phyloP scores from a whole-genome alignment of 2,329 filamentous ascomycete species.

The Neoscytalidium dimidiatum region DNA sequence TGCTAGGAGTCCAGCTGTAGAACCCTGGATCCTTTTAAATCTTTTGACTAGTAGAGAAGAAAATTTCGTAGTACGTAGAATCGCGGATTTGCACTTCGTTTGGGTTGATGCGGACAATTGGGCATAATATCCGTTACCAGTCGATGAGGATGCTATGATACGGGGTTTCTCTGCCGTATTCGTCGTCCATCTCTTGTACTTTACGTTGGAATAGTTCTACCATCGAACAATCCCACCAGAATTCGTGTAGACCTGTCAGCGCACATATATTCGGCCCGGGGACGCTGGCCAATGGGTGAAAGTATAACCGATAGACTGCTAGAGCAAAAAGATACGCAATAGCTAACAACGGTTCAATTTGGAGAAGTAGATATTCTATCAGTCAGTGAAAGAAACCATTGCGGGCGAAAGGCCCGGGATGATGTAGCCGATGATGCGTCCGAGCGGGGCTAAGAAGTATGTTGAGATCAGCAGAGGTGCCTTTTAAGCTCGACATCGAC shows the following conservation, averaged over 20 bases:
- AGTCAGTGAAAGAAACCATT: neutral
- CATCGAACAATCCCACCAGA: conserved; percentile 18
- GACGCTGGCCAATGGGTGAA: conserved; percentile 14
- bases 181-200: neutral
- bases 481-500: neutral
- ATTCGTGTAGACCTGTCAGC: conserved; percentile 15
- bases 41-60: neutral
- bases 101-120: conserved; percentile 36
- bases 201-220: neutral
- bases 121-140: conserved; percentile 9
- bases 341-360: neutral
- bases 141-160: too few species aligned
- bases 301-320: conserved; percentile 18
- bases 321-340: neutral
- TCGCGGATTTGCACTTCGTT: conserved; percentile 33
- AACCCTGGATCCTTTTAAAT: conserved; percentile 22
- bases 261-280: conserved; percentile 22
- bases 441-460: neutral
- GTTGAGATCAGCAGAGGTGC: neutral
- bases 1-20: neutral
- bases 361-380: neutral
- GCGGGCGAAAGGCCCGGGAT: too few species aligned
- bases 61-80: conserved; percentile 26
- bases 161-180: neutral
- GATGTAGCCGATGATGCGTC: neutral